Evolutionary conservation across 805 yeast species (phyloP).

Genomic region (Lachancea sp.): DNA sequence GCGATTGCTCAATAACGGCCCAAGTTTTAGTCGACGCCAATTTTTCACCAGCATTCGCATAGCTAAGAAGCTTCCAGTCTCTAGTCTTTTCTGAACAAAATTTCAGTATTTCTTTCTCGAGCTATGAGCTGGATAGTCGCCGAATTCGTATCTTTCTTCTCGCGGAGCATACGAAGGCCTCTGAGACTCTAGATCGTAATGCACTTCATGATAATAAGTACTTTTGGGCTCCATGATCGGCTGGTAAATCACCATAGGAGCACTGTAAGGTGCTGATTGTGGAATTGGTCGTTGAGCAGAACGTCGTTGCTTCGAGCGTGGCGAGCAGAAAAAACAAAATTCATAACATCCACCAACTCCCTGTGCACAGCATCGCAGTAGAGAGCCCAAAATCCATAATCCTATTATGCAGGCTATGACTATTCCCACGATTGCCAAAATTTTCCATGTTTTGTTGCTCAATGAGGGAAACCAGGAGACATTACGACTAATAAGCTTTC

Average conservation of each 20-base stretch:
- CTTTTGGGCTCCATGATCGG: conserved; percentile 26
- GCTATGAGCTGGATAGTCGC: background rate
- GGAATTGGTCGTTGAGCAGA: background rate
- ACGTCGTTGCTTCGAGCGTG: conserved; percentile 18
- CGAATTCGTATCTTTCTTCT: conserved; percentile 58
- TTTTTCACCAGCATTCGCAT: no score
- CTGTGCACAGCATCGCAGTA: conserved; percentile 51
- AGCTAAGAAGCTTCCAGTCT: no score
- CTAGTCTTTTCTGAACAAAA: background rate
- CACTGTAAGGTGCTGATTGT: background rate
- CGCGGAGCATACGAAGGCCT: conserved; percentile 30
- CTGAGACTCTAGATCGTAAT: conserved; percentile 27
- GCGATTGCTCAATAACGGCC: no score
- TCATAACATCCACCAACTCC: conserved; percentile 47
- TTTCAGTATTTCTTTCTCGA: background rate
- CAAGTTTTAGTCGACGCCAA: no score
- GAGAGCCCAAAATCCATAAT: conserved; percentile 50
- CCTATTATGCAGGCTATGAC: conserved; percentile 48
- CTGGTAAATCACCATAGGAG: conserved; percentile 24
- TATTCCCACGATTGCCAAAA: conserved; percentile 69
- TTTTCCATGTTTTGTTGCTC: conserved; percentile 69
- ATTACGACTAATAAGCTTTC: background rate
- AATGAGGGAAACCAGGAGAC: conserved; percentile 18
- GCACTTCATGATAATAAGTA: conserved; percentile 19
- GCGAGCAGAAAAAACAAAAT: conserved; percentile 49